Percentiles rank a stretch among this genome's conserved stretches.
These are phyloP conservation scores for Allomyces javanicus DNA, from an alignment of 192 early-diverging fungal genomes.

Conservation along the genomic window DNA sequence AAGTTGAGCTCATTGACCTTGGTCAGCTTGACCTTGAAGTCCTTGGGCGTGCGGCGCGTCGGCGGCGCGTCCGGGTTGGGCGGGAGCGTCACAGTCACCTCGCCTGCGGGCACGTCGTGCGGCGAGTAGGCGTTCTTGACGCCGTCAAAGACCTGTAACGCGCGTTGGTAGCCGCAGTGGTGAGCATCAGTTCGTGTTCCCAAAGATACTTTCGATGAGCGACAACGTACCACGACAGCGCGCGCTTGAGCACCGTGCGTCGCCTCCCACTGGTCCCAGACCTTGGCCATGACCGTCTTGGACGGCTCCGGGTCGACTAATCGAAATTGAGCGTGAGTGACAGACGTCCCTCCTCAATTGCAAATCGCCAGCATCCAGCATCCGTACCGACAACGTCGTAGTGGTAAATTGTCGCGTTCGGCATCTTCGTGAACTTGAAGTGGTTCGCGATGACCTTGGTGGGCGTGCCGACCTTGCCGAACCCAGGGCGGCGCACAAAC, in stretches of 20 bases:
- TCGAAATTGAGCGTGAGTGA: not conserved
- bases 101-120: conserved; percentile 25
- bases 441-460: conserved; percentile 46
- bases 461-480: conserved; percentile 20
- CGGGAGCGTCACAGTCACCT: conserved; percentile 27
- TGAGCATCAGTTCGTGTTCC: not conserved
- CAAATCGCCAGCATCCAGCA: not conserved
- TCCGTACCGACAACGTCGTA: conserved; percentile 42
- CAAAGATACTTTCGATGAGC: not conserved
- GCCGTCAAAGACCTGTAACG: conserved; percentile 50
- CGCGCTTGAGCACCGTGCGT: not conserved
- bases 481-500: conserved; percentile 20
- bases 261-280: conserved; percentile 20
- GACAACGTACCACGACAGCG: not conserved
- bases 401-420: conserved; percentile 52
- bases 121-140: conserved; percentile 55
- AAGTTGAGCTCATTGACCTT: conserved; percentile 35
- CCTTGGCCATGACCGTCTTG: conserved; percentile 1
- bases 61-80: conserved; percentile 3
- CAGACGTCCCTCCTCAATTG: not conserved
- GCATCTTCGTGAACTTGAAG: conserved; percentile 48
- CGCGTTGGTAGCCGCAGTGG: not conserved
- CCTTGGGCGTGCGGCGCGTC: conserved; percentile 17
- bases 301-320: not conserved
- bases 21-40: conserved; percentile 44